Conservation (phyloP, 306 rosid species). For the Medicago lupulina region DNA sequence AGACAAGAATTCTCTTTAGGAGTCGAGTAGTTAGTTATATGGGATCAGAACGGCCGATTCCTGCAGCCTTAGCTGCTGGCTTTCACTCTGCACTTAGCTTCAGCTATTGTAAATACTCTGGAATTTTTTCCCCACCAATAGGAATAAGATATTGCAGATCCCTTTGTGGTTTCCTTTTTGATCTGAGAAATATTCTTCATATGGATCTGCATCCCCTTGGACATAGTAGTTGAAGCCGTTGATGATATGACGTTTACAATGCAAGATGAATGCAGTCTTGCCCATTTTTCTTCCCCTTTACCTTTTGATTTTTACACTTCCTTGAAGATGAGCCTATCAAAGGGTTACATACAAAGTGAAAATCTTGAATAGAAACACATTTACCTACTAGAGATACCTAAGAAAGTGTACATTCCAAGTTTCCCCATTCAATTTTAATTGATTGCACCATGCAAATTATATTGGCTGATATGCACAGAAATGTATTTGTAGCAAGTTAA, state of each 20-base stretch:
- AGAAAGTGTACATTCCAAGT: slow-evolving; percentile 79
- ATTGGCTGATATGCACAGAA: slow-evolving; percentile 42
- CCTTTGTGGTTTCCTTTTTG: slow-evolving; percentile 50
- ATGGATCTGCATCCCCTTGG: slow-evolving; percentile 50
- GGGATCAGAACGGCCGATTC: slow-evolving; percentile 50
- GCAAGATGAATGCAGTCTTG: slow-evolving; percentile 55
- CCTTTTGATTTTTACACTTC: slow-evolving; percentile 42
- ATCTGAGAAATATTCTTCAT: slow-evolving; percentile 42
- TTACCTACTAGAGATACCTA: slow-evolving; percentile 59
- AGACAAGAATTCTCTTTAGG: slow-evolving; percentile 69
- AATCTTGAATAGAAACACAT: slow-evolving; percentile 48
- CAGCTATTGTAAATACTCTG: slow-evolving; percentile 67
- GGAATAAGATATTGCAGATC: slow-evolving; percentile 68
- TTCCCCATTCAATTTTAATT: slow-evolving; percentile 63
- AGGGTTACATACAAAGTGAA: slow-evolving; percentile 55
- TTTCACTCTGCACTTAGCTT: slow-evolving; percentile 49
- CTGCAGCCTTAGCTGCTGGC: slow-evolving; percentile 49
- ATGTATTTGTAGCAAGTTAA: slow-evolving; percentile 47
- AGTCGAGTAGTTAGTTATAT: slow-evolving; percentile 47
- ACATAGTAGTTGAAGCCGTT: slow-evolving; percentile 55
- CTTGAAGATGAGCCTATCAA: slow-evolving; percentile 60
- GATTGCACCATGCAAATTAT: slow-evolving; percentile 39
- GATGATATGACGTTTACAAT: slow-evolving; percentile 27
- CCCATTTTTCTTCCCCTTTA: slow-evolving; percentile 30
- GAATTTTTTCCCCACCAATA: slow-evolving; percentile 64